Conservation (phyloP, 2,329 filamentous ascomycete species). For the Fusarium sulawesiense region DNA sequence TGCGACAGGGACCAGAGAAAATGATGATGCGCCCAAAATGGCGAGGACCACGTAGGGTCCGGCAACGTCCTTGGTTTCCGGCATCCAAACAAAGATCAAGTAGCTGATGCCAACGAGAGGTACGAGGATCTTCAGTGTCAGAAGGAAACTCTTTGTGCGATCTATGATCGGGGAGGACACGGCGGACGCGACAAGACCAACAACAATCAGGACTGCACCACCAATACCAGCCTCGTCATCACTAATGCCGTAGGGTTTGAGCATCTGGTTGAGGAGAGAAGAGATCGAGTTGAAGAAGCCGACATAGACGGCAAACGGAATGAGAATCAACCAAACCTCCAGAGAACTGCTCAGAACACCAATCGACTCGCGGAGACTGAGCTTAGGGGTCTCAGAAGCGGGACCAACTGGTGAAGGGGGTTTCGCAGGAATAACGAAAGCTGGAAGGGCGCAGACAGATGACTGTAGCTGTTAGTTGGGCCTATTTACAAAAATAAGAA, state of each 20-base stretch:
- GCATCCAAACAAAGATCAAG: conserved; percentile 84
- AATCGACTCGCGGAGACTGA: conserved; percentile 62
- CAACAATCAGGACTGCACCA: conserved; percentile 88
- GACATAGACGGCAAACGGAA: conserved; percentile 87
- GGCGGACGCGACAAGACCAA: conserved; percentile 82
- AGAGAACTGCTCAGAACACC: conserved; percentile 65
- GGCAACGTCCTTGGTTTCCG: conserved; percentile 64
- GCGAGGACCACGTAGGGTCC: conserved; percentile 82
- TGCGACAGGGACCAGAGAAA: conserved; percentile 83
- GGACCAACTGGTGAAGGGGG: conserved; percentile 83
- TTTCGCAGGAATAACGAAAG: conserved; percentile 80
- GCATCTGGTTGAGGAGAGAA: conserved; percentile 88
- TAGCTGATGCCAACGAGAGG: conserved; percentile 80
- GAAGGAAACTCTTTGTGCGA: conserved; percentile 81
- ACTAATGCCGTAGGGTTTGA: conserved; percentile 84
- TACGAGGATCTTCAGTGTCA: conserved; percentile 77
- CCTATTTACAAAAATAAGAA: neutral
- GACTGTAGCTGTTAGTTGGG: conserved; percentile 46
- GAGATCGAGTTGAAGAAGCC: conserved; percentile 95
- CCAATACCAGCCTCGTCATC: conserved; percentile 90
- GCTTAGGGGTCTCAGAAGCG: conserved; percentile 70
- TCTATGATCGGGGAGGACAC: conserved; percentile 85
- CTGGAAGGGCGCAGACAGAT: conserved; percentile 71
- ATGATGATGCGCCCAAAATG: conserved; percentile 81
- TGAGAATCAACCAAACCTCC: conserved; percentile 82